Evolutionary conservation across 257 asterid genomes (phyloP), one percentile per base, ranked within the genome.

Genomic region (Jaltomata sinuosa): DNA sequence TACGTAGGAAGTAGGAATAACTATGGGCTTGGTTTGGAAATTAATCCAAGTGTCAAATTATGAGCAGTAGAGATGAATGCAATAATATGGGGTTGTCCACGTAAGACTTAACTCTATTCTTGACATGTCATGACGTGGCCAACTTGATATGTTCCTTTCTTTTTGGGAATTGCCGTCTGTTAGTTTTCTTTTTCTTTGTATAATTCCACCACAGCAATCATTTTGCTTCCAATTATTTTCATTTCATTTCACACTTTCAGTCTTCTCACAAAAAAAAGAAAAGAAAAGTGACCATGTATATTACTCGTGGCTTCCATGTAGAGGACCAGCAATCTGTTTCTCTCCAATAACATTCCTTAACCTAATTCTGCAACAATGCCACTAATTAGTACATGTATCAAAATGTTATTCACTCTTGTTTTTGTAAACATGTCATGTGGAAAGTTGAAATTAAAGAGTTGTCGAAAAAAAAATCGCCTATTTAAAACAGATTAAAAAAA

Each of bases 31-130:
- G 18, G n/a, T n/a, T 65, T 88, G 89, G 89, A 84, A 84, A 84
- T n/a, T n/a, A n/a, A n/a, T 89, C 92, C 95, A 90, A 76, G 89
- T 92, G 95, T 84, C 81, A 89, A 84, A 1, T 61, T 84, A 8
- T 72, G 57, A 52, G 78, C 8, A 36, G 25, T 36, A 14, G 9
- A 29, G 5, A 64, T 15, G n/a, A 27, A 62, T 12, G 6, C n/a
- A 1, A 76, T 16, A 15, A 4, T 18, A 67, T 49, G 29, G 42
- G 62, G 54, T 52, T 87, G 65, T 67, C 87, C 81, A 85, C 85
- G 87, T 86, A 84, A 71, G 81, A 77, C 45, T 6, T 76, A 68
- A 18, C 34, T 10, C 71, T 82, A 22, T 52, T 80, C 6, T 83
- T n/a, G 79, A 71, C 84, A 80, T 80, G 18, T 71, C 78, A 61